A percentile compares a stretch with the other conserved stretches of the same genome.
Evolutionary conservation across 768 basidiomycete genomes (phyloP).

Genomic region (Suillus tomentosus): DNA sequence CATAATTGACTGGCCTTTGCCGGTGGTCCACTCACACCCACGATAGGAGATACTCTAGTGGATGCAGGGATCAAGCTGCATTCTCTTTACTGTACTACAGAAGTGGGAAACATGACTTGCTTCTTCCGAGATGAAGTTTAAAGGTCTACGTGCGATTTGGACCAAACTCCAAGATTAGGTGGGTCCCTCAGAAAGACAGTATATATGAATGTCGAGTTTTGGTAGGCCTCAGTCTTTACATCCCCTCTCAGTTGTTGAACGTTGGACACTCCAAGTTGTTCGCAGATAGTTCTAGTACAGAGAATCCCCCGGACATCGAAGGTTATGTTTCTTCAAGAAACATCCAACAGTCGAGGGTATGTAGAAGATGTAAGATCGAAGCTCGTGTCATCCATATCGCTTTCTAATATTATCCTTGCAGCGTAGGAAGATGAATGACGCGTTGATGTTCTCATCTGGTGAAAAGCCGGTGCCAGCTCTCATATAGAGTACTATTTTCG

Average conservation of each 20-base stretch:
- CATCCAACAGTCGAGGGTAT: slow-evolving; percentile 45
- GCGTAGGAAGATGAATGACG: slow-evolving; percentile 40
- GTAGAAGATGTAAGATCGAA: no score
- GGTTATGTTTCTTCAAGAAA: slow-evolving; percentile 48
- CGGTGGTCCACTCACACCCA: slow-evolving; percentile 40
- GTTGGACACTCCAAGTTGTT: background rate
- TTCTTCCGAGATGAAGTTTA: slow-evolving; percentile 12
- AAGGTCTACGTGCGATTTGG: slow-evolving; percentile 38
- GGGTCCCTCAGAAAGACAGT: slow-evolving; percentile 38
- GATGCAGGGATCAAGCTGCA: slow-evolving; percentile 36
- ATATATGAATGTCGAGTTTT: slow-evolving; percentile 42
- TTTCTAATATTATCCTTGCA: slow-evolving; percentile 17
- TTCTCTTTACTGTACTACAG: slow-evolving; percentile 41
- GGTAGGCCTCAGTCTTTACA: slow-evolving; percentile 24
- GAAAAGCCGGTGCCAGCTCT: slow-evolving; percentile 37
- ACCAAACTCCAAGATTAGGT: slow-evolving; percentile 29
- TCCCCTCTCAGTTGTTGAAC: background rate
- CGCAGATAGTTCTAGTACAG: slow-evolving; percentile 30
- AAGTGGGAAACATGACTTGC: slow-evolving; percentile 30
- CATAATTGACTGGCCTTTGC: slow-evolving; percentile 18
- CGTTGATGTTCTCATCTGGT: slow-evolving; percentile 33
- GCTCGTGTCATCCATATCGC: background rate
- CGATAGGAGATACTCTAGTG: slow-evolving; percentile 38
- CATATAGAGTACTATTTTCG: slow-evolving; percentile 34
- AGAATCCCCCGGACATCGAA: slow-evolving; percentile 38